Evolutionary conservation across 2,329 filamentous ascomycete species (phyloP), one percentile per base, ranked within the genome.

Genomic region (Fusarium subtropicale): DNA sequence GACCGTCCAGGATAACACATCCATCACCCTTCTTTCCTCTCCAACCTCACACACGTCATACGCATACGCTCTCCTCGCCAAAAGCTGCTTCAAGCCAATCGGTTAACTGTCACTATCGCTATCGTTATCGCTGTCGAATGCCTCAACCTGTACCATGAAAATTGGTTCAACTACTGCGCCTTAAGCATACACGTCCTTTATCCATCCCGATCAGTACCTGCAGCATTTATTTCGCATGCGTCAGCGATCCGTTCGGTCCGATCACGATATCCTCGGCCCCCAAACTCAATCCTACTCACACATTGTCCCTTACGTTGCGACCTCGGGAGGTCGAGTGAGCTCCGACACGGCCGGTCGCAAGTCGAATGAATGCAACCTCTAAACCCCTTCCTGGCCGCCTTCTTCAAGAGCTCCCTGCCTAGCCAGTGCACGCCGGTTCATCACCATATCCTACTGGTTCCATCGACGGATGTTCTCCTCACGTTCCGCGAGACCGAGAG

Each of bases 371-470:
- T 97, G 94, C 94, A 94, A 91, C 93, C 96, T 85, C 88, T 98
- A 90, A 99, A 99, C 84, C 96, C 96, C 81, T 98, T 97, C 84
- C 88, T 99, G 81, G 91, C 92, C 86, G 94, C 95, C 87, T 98
- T 99, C 90, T 97, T 97, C 88, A 94, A 93, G 85, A 98, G 94
- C 88, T 90, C 93, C 80, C 88, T 97, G 79, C 91, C 92, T 74
- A 86, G 91, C 76, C 95, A 98, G 90, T 98, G 96, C 86, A 89
- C 91, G 69, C 94, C 96, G 57, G 88, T 94, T 71, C 92, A 96
- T 81, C 93, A 97, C 80, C 93, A 98, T 85, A 90, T 99, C 75
- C 88, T 99, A 59, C 91, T 99, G 53, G 95, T 98, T 38, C 96
- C 96, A 47, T 92, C 92, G 56, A 97, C 95, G 77, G 95, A 98